Evolutionary conservation across 2,329 filamentous ascomycete species (phyloP).

Genomic region (Cytospora piceae): DNA sequence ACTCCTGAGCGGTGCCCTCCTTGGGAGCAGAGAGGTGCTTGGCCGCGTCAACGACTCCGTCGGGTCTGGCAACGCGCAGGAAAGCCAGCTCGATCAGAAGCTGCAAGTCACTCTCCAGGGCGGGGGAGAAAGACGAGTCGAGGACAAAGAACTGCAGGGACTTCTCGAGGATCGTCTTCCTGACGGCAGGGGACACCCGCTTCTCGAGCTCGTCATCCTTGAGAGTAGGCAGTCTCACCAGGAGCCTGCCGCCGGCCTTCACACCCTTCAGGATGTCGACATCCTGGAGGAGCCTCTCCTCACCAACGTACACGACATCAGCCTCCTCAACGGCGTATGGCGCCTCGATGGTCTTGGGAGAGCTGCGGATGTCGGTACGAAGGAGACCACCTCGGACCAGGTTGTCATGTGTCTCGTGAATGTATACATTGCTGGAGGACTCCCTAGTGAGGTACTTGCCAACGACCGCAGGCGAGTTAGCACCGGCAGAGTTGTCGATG

Average conservation of each 20-base stretch:
- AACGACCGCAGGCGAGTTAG: slow-evolving; percentile 64
- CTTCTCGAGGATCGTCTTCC: slow-evolving; percentile 72
- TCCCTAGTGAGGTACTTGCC: slow-evolving; percentile 70
- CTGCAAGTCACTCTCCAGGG: slow-evolving; percentile 67
- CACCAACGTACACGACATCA: slow-evolving; percentile 77
- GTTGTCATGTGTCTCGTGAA: slow-evolving; percentile 67
- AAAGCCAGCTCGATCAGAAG: slow-evolving; percentile 81
- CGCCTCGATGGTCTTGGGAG: slow-evolving; percentile 80
- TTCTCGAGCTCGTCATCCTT: slow-evolving; percentile 92
- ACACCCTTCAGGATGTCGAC: slow-evolving; percentile 74
- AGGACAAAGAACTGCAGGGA: slow-evolving; percentile 73
- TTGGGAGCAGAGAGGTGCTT: slow-evolving; percentile 66
- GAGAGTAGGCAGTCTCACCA: slow-evolving; percentile 76
- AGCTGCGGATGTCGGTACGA: slow-evolving; percentile 83
- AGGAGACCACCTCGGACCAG: slow-evolving; percentile 75
- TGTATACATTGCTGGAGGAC: slow-evolving; percentile 64
- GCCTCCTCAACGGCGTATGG: slow-evolving; percentile 81
- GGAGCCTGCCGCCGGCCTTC: slow-evolving; percentile 71
- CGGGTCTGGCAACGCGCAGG: slow-evolving; percentile 73
- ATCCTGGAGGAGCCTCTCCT: slow-evolving; percentile 78
- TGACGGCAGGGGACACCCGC: slow-evolving; percentile 71
- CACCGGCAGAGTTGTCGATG: slow-evolving; percentile 71
- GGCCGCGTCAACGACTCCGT: slow-evolving; percentile 63
- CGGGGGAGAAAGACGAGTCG: slow-evolving; percentile 70
- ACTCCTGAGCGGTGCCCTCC: slow-evolving; percentile 57